Base-by-base conservation (phyloP, 1,284 basidiomycete genomes). In the Thelephora terrestris region DNA sequence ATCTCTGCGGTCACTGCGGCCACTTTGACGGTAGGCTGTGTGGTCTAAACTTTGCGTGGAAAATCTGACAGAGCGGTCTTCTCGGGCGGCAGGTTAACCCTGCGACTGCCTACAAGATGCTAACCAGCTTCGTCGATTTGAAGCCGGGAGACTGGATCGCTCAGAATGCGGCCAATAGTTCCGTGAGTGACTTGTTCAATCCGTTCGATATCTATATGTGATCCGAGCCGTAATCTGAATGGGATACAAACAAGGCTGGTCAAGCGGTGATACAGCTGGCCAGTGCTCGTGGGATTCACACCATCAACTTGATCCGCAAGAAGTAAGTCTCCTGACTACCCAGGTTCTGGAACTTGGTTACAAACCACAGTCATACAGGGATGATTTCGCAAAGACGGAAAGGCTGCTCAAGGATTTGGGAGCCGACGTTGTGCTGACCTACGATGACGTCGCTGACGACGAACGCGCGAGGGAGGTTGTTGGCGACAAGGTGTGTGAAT, bases 251-350 rank as follows among this genome's bases (percentile, higher is more conserved):
- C n/a, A n/a, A 85, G 81, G 81, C 85, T 14, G 85, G 86, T 10
- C 84, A 89, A 69, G 77, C 79, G 1, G 83, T 89, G 20, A 85
- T 90, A 45, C 86, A 90, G 56, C 83, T 90, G 43, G 86, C 86
- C 14, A 76, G 75, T n/a, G 67, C 74, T 21, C 71, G 68, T 51
- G 79, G 81, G 3, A 50, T 87, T 25, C 80, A 79, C 42, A 90
- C 85, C 1, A 73, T 91, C 56, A 91, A 91, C 57, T 74, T 91
- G 52, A 75, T 91, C 18, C 75, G 89, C n/a, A 69, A 77, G 53
- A 72, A 88, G 87, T 81, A 52, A 34, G 65, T 39, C 21, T n/a
- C 12, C 35, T 4, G 20, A 16, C 17, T 24, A 24, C 35, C n/a
- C 9, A 52, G 32, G 65, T 40, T 32, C 3, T 12, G 29, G 14